phyloP scores from a whole-genome alignment of 257 asterid species.

The Perilla frutescens region DNA sequence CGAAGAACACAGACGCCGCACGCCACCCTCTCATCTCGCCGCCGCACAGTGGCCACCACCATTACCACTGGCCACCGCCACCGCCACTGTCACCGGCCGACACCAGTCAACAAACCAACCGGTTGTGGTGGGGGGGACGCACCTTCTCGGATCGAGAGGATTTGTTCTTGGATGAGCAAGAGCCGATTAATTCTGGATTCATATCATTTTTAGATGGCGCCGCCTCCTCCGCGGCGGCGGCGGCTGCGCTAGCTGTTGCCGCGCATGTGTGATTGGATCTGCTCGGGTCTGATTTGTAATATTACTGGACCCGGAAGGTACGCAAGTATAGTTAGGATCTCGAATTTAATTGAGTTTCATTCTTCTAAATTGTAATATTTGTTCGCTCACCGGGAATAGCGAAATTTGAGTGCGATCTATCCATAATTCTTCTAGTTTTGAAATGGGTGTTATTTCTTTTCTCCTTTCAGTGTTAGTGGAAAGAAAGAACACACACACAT shows the following conservation, averaged over 20 bases:
- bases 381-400: slow-evolving; percentile 10
- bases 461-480: background rate
- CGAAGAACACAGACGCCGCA: too few relatives aligned
- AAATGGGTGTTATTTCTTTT: background rate
- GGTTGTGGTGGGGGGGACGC: slow-evolving; percentile 67
- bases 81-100: too few relatives aligned
- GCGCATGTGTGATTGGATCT: slow-evolving; percentile 53
- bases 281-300: slow-evolving; percentile 25
- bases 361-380: slow-evolving; percentile 36
- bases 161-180: slow-evolving; percentile 88
- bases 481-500: too few relatives aligned
- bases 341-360: slow-evolving; percentile 24
- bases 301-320: slow-evolving; percentile 36
- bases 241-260: slow-evolving; percentile 64
- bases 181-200: slow-evolving; percentile 64
- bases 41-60: too few relatives aligned
- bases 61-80: too few relatives aligned
- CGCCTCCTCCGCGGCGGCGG: slow-evolving; percentile 75
- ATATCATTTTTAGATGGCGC: slow-evolving; percentile 86
- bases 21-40: too few relatives aligned
- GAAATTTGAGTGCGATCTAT: background rate
- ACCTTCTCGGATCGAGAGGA: slow-evolving; percentile 89
- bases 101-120: slow-evolving; percentile 53
- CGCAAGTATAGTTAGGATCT: slow-evolving; percentile 23
- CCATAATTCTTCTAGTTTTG: background rate